These are phyloP conservation scores for Lachnellula arida DNA, from an alignment of 2,329 filamentous ascomycete species.

Conservation along the genomic window DNA sequence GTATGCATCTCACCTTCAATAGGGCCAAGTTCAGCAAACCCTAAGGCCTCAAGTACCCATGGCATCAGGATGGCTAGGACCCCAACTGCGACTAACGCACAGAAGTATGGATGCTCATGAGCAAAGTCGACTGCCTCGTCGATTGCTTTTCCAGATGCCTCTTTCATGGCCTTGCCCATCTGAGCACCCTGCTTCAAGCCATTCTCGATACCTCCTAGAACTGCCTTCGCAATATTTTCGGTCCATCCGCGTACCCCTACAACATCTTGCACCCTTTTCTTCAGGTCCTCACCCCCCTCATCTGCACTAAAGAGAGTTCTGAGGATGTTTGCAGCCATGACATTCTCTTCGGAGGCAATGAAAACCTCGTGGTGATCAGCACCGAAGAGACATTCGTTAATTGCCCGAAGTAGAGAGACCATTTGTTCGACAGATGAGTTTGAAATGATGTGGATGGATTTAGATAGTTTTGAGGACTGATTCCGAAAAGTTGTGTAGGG, in stretches of 20 bases:
- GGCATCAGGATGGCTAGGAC: conserved; percentile 1
- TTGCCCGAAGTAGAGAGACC: not conserved
- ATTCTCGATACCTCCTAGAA: conserved; percentile 1
- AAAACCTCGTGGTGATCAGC: not conserved
- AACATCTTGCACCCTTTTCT: not conserved
- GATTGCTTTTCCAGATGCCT: conserved; percentile 1
- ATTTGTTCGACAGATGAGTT: not conserved
- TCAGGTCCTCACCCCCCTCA: not conserved
- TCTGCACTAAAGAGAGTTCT: conserved; percentile 1
- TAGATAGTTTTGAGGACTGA: not conserved
- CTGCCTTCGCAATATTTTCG: conserved; percentile 1
- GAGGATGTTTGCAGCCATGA: not conserved
- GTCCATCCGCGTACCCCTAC: not conserved
- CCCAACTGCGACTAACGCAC: conserved; percentile 1
- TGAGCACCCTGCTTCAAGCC: conserved; percentile 2
- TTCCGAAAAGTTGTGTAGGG: no score
- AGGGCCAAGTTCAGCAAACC: conserved; percentile 1
- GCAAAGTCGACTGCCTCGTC: not conserved
- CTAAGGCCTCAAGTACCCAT: not conserved
- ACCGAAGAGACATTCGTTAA: conserved; percentile 1
- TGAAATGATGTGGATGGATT: not conserved
- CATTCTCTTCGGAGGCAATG: not conserved
- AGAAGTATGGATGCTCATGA: not conserved
- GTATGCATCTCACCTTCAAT: conserved; percentile 1
- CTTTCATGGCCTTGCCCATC: not conserved